Conservation (phyloP, 441 rosid species). For the Arabidopsis hybrid region DNA sequence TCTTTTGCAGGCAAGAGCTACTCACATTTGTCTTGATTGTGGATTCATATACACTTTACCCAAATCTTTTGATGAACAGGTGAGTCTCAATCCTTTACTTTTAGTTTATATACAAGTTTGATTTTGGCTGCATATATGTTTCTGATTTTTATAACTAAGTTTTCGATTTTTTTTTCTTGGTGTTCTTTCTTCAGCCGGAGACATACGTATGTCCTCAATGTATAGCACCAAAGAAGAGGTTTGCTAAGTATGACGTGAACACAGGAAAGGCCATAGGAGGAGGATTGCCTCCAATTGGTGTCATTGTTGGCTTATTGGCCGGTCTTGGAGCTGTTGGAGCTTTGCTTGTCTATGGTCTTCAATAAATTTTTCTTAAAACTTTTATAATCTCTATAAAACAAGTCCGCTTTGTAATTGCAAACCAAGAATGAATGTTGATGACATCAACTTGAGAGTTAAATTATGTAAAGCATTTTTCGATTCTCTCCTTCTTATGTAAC, state of each 20-base stretch:
- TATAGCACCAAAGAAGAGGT: conserved; percentile 90
- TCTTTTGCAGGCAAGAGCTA: conserved; percentile 77
- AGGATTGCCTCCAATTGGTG: conserved; percentile 90
- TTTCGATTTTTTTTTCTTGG: not conserved
- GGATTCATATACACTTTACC: conserved; percentile 81
- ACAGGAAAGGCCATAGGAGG: conserved; percentile 91
- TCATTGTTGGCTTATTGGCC: conserved; percentile 74
- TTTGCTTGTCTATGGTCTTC: conserved; percentile 90
- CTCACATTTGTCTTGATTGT: conserved; percentile 95
- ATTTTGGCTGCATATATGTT: not conserved
- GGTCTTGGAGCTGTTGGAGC: conserved; percentile 90
- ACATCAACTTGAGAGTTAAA: not conserved
- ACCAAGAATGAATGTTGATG: conserved; percentile 27
- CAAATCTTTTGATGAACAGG: conserved; percentile 91
- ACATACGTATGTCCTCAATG: conserved; percentile 88
- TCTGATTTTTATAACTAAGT: not conserved
- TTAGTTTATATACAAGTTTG: not conserved
- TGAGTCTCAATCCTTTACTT: not conserved
- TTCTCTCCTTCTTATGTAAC: not conserved
- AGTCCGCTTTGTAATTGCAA: conserved; percentile 21
- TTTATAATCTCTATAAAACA: not conserved
- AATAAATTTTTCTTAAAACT: conserved; percentile 34
- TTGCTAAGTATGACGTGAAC: conserved; percentile 77
- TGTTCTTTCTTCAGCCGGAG: conserved; percentile 68
- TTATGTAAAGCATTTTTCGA: not conserved